phyloP scores from a whole-genome alignment of 257 asterid species.

The Gentiana macrophylla region DNA sequence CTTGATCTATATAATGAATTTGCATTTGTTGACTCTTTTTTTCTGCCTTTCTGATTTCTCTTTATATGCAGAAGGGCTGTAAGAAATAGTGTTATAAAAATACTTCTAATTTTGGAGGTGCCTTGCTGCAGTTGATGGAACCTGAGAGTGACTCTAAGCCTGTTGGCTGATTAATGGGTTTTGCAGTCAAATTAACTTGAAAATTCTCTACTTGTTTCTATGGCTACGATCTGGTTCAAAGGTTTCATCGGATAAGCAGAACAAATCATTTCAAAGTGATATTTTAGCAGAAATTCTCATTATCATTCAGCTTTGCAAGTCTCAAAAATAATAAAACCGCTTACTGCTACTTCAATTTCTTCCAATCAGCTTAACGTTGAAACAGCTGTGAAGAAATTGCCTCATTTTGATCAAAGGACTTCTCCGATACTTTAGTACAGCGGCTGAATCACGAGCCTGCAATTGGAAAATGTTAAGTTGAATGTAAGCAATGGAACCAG shows the following conservation, averaged over 20 bases:
- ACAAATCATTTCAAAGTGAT: constrained; percentile 26
- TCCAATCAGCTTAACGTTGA: constrained; percentile 15
- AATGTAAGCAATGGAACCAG: constrained; percentile 11
- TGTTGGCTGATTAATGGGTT: constrained; percentile 18
- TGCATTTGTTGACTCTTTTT: too few species aligned
- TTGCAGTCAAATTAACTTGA: constrained; percentile 1
- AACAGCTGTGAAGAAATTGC: constrained; percentile 8
- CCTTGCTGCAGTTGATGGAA: constrained; percentile 29
- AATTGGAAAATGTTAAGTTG: constrained; percentile 17
- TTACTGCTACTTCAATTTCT: constrained; percentile 15
- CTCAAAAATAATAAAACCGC: constrained; percentile 27
- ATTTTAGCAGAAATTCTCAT: constrained; percentile 23
- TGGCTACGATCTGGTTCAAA: constrained; percentile 56
- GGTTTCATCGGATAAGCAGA: constrained; percentile 33
- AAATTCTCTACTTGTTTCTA: constrained; percentile 14
- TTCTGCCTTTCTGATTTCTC: too few species aligned
- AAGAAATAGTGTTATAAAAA: too few species aligned
- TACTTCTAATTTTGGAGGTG: background rate
- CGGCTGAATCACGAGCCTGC: constrained; percentile 18
- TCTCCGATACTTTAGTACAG: constrained; percentile 7
- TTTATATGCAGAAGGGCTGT: too few species aligned
- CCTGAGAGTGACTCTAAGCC: constrained; percentile 20
- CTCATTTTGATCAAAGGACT: constrained; percentile 12
- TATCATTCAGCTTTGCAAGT: constrained; percentile 32
- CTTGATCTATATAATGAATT: too few species aligned